Evolutionary conservation across 2,329 filamentous ascomycete genomes (phyloP).

Genomic region (Fusarium annulatum): DNA sequence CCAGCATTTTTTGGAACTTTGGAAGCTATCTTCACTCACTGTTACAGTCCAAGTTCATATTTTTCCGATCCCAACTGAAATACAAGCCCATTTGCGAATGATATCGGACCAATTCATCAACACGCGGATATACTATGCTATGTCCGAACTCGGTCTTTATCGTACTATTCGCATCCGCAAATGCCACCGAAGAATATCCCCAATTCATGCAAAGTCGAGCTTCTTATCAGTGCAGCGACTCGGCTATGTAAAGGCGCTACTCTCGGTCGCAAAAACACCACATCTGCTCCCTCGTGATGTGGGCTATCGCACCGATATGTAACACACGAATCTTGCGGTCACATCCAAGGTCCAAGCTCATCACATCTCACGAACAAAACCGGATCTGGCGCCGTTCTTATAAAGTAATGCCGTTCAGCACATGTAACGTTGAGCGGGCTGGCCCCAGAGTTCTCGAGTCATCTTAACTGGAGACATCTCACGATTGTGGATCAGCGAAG

Average conservation of each 20-base stretch:
- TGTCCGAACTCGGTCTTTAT: neutral
- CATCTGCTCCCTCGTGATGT: neutral
- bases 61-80: rapidly evolving
- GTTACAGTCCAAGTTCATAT: rapidly evolving
- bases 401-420: neutral
- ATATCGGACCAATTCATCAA: neutral
- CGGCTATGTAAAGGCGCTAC: neutral
- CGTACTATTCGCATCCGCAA: neutral
- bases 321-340: neutral
- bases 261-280: neutral
- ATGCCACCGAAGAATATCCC: neutral
- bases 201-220: neutral
- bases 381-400: neutral
- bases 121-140: neutral
- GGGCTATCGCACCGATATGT: neutral
- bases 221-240: neutral
- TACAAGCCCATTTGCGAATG: no score
- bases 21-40: no score
- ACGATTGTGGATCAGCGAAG: neutral
- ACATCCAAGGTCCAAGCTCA: neutral
- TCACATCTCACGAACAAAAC: neutral
- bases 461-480: neutral
- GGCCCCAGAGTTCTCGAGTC: neutral
- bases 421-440: neutral
- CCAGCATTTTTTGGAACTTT: no score